phyloP scores from a whole-genome alignment of 179 eudicot species.

The Beta corolliflora region DNA sequence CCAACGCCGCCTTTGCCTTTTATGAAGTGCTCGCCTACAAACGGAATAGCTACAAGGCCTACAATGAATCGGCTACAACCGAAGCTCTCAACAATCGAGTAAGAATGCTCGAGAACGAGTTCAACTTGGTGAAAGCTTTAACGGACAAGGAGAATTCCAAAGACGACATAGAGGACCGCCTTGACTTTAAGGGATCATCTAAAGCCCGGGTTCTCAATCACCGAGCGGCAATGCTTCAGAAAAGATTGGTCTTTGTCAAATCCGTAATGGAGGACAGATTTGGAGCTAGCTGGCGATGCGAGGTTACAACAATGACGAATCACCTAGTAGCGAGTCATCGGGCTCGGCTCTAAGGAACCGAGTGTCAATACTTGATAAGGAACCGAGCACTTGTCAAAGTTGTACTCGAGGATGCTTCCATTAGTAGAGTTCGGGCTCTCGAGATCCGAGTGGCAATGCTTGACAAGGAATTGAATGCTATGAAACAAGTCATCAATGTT shows the following conservation, averaged over 20 bases:
- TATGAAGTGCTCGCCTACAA: background rate
- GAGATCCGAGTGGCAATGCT: conserved; percentile 3
- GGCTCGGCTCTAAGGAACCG: background rate
- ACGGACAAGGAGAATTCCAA: background rate
- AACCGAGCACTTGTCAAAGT: background rate
- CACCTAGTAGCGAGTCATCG: background rate
- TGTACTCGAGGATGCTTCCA: background rate
- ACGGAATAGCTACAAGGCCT: background rate
- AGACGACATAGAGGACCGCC: background rate
- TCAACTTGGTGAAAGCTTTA: background rate
- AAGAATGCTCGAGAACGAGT: background rate
- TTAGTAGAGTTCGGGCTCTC: background rate
- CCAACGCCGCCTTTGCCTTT: background rate
- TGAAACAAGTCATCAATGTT: background rate
- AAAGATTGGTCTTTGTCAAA: background rate
- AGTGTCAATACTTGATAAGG: background rate
- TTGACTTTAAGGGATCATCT: background rate
- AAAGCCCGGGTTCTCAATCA: background rate
- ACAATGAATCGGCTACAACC: background rate
- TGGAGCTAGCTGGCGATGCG: background rate
- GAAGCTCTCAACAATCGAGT: background rate
- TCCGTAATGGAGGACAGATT: background rate
- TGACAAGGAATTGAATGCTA: background rate
- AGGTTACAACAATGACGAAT: background rate
- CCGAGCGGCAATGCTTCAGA: background rate